Percentiles rank a stretch among this genome's conserved stretches.
phyloP scores from a whole-genome alignment of 1,284 basidiomycete species.

The Melampsora americana region DNA sequence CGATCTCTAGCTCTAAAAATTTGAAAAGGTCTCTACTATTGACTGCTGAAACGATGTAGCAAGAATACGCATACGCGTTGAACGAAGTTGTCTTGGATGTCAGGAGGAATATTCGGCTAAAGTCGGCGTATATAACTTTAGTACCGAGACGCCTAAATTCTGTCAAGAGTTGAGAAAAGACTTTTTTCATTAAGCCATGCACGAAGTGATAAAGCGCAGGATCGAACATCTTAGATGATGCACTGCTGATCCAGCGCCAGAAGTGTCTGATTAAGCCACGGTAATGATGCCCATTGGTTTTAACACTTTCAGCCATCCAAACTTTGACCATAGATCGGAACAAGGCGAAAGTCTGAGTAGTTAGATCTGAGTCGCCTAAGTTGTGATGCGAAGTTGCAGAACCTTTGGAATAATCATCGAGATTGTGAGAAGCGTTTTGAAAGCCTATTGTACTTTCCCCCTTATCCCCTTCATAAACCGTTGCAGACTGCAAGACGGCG shows the following conservation, averaged over 20 bases:
- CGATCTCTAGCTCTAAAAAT: constrained; percentile 80
- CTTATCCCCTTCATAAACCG: constrained; percentile 95
- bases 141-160: constrained; percentile 96
- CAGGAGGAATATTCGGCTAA: constrained; percentile 81
- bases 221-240: constrained; percentile 82
- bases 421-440: constrained; percentile 82
- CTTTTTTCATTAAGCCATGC: constrained; percentile 95
- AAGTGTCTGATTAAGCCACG: constrained; percentile 73
- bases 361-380: constrained; percentile 88
- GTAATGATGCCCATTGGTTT: constrained; percentile 64
- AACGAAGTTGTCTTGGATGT: constrained; percentile 90
- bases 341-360: constrained; percentile 79
- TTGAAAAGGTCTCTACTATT: constrained; percentile 94
- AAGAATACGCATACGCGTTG: constrained; percentile 90
- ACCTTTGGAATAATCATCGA: constrained; percentile 83
- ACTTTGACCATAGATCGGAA: constrained; percentile 82
- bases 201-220: constrained; percentile 89
- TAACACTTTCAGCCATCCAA: constrained; percentile 80
- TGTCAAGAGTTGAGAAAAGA: constrained; percentile 90
- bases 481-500: constrained; percentile 85
- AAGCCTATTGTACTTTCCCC: constrained; percentile 75
- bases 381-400: constrained; percentile 72
- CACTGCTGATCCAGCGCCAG: constrained; percentile 93
- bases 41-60: constrained; percentile 84
- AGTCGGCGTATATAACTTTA: constrained; percentile 90